Percentiles rank a stretch among this genome's conserved stretches.
Evolutionary conservation across 208 protist genomes (phyloP).

Genomic region (Giardia duodenalis): DNA sequence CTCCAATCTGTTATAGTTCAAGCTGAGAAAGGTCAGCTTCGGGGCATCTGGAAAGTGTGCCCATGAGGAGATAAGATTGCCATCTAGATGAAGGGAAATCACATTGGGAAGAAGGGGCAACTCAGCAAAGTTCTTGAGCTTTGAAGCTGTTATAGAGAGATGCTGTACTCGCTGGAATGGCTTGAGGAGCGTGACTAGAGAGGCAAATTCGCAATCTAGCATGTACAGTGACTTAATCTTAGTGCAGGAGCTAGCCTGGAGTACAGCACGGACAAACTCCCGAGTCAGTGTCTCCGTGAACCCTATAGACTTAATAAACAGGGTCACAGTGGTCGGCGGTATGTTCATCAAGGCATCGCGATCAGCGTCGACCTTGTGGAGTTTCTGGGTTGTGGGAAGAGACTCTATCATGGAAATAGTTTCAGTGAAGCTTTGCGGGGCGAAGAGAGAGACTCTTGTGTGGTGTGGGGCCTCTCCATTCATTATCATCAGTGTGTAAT

Average conservation of each 20-base stretch:
- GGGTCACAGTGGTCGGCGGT: background rate
- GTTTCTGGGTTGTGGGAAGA: background rate
- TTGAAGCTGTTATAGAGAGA: background rate
- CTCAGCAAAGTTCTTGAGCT: background rate
- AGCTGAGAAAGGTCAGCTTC: background rate
- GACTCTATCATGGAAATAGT: background rate
- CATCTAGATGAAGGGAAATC: background rate
- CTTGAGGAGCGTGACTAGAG: background rate
- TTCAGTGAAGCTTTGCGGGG: background rate
- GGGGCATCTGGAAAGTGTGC: slow-evolving; percentile 1
- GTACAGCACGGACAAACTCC: background rate
- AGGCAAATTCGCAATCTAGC: background rate
- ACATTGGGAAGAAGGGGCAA: background rate
- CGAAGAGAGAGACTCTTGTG: background rate
- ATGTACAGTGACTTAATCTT: background rate
- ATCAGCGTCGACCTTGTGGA: background rate
- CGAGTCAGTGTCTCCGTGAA: background rate
- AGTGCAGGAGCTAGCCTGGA: background rate
- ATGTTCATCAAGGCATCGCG: background rate
- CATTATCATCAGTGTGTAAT: no score
- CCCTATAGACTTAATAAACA: background rate
- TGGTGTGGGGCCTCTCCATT: no score
- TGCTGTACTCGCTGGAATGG: background rate
- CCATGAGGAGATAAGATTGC: background rate
- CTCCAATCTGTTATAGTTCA: background rate